Evolutionary conservation across 2,329 filamentous ascomycete species (phyloP), one percentile per base, ranked within the genome.

Genomic region (Falciphora oryzae): DNA sequence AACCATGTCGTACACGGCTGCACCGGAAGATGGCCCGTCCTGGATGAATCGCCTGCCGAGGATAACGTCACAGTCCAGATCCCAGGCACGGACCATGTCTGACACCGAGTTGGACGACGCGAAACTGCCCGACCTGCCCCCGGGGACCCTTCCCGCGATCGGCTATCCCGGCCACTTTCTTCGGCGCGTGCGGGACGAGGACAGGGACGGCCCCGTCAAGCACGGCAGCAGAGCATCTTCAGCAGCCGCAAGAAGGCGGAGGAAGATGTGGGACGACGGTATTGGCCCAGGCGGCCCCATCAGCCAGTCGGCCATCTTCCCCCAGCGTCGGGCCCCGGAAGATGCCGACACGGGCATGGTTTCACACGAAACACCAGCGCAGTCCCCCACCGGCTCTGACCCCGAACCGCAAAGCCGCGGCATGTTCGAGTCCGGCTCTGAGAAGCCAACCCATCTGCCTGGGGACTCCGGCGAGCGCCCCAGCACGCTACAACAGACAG

Each of bases 1-100:
- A 66, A 97, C 95, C 64, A 91, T 99, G 85, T 97, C 95, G 0
- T 99, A 98, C 79, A 99, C 95, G 0, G 87, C 89, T 67, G 93
- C 89, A 25, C 91, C 90, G 62, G 94, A 97, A 65, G 92, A 96
- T 50, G 92, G 93, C 0, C 91, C 93, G 2, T 88, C 88, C 1
- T 99, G 95, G 95, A 96, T 98, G 91, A 95, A 96, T 70, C 85
- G 95, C 64, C 81, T 99, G 58, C 95, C 95, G 6, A 77, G 89
- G 74, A 84, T 89, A 68, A 81, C 86, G 62, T 85, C 86, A 0
- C 82, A 82, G 66, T 89, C 86, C 44, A 90, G 92, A 68, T 97
- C 95, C 0, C 88, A 94, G 70, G 92, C 93, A 5, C 91, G 90
- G 73, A 90, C 88, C 32, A 90, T 93, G 84, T 96, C 93, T 0